These are phyloP conservation scores for Gentiana dahurica DNA, from an alignment of 257 asterid species.

Conservation along the genomic window DNA sequence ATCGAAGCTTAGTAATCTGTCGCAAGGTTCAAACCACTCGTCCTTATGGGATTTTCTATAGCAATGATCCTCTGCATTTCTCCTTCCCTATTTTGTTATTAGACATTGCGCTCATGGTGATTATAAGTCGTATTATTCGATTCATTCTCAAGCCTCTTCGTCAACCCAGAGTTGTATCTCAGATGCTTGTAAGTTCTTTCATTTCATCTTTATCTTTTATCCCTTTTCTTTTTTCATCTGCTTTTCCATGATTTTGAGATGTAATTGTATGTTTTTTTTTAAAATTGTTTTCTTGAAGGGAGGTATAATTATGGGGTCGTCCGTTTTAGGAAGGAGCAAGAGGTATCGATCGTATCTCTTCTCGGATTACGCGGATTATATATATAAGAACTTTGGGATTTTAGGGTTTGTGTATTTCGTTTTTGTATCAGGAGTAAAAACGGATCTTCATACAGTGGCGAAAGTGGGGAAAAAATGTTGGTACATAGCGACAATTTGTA, in stretches of 20 bases:
- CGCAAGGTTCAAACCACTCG: constrained; percentile 11
- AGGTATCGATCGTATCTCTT: constrained; percentile 32
- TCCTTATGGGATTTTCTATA: constrained; percentile 66
- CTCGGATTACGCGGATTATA: constrained; percentile 27
- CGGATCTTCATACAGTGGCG: constrained; percentile 26
- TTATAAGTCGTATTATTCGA: constrained; percentile 15
- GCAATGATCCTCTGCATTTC: constrained; percentile 32
- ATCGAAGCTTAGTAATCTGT: constrained; percentile 24
- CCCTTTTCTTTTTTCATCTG: background rate
- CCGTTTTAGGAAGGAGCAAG: constrained; percentile 30
- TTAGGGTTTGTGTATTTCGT: constrained; percentile 78
- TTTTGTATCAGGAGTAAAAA: constrained; percentile 57
- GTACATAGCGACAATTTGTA: constrained; percentile 30
- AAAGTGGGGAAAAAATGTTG: constrained; percentile 43
- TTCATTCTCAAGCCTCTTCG: constrained; percentile 29
- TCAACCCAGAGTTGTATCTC: constrained; percentile 26
- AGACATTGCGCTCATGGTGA: constrained; percentile 19
- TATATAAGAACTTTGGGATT: constrained; percentile 41
- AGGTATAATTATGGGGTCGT: constrained; percentile 26
- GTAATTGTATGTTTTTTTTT: background rate
- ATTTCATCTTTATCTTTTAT: background rate
- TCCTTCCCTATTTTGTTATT: constrained; percentile 20
- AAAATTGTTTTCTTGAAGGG: constrained; percentile 15
- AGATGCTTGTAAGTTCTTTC: constrained; percentile 21
- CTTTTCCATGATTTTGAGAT: no score